Base-by-base conservation (phyloP, 768 basidiomycete species). In the Amanita polypyramis region DNA sequence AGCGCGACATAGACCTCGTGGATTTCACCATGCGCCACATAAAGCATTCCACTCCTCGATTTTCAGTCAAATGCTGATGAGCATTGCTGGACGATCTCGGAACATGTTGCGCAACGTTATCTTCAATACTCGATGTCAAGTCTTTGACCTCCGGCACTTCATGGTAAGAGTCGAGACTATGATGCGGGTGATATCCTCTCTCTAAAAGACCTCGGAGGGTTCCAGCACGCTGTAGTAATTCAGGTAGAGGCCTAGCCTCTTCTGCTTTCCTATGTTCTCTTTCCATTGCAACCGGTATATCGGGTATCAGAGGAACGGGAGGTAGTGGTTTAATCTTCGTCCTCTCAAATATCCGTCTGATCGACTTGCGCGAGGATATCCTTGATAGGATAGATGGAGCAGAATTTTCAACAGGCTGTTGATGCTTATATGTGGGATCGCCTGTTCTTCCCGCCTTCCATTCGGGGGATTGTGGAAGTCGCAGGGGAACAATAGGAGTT, bases 251-350 rank as follows among this genome's bases (percentile, higher is more conserved):
- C 5, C 72, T 61, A 39, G 62, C 56, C 33, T 73, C 69, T 40
- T 81, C 80, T 38, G 58, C 61, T 49, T 64, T 68, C 38, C 66
- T 65, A 52, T 70, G 63, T 32, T 67, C 69, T 45, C 58, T 61
- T 51, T 75, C 74, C 10, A 58, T 58, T 2, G 67, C 60, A 29
- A 76, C 54, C 6, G 75, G 61, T 15, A 72, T 69, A 40, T 71
- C 60, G 2, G 77, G 72, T 11, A 77, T 68, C 15, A 61, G 63
- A 12, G 80, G 81, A 20, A 82, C 68, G 1, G 77, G 79, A 5
- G 81, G 80, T 12, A 82, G 61, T 3, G 79, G 77, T 56, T 81
- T 80, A 20, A 57, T 53, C 50, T 60, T 71, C 49, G 68, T 65
- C 73, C 75, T 70, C 27, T 60, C 51, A 43, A 74, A 55, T 32